phyloP scores from a whole-genome alignment of 2,329 filamentous ascomycete genomes.

The Aureobasidium pullulans region DNA sequence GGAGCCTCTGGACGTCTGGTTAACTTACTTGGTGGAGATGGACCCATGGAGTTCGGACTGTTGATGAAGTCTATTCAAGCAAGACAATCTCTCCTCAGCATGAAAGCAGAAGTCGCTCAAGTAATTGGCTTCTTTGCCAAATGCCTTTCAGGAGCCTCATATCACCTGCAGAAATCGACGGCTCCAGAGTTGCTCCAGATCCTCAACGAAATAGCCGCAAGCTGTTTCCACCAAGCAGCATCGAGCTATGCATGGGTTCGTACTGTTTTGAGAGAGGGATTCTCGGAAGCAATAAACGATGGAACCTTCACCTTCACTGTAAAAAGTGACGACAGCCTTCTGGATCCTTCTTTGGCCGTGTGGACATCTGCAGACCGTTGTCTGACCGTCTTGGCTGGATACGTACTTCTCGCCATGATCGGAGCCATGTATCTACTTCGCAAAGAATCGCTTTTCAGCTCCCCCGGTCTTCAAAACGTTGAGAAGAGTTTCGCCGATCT shows the following conservation, averaged over 20 bases:
- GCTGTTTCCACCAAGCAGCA: not conserved
- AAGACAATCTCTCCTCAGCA: conserved; percentile 11
- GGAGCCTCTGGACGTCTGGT: not conserved
- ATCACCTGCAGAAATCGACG: conserved; percentile 4
- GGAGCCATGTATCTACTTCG: conserved; percentile 74
- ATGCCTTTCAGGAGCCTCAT: not conserved
- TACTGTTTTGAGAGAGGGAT: not conserved
- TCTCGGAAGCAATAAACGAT: not conserved
- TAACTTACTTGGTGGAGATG: not conserved
- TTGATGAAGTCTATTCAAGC: conserved; percentile 16
- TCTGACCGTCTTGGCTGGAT: conserved; percentile 75
- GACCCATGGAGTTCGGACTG: conserved; percentile 5
- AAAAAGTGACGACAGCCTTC: conserved; percentile 12
- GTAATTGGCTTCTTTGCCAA: not conserved
- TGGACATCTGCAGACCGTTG: conserved; percentile 49
- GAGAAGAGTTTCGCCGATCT: conserved; percentile 76
- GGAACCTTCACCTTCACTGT: conserved; percentile 15
- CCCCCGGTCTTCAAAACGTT: conserved; percentile 46
- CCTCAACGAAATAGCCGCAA: not conserved
- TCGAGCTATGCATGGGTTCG: not conserved
- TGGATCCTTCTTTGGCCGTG: conserved; percentile 33
- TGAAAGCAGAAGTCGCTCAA: conserved; percentile 2
- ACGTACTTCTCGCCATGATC: conserved; percentile 64
- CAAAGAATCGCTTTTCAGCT: conserved; percentile 60
- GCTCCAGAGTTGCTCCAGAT: not conserved